Conservation (phyloP, 805 yeast genomes). For the Helenozyma baotianmanensis region DNA sequence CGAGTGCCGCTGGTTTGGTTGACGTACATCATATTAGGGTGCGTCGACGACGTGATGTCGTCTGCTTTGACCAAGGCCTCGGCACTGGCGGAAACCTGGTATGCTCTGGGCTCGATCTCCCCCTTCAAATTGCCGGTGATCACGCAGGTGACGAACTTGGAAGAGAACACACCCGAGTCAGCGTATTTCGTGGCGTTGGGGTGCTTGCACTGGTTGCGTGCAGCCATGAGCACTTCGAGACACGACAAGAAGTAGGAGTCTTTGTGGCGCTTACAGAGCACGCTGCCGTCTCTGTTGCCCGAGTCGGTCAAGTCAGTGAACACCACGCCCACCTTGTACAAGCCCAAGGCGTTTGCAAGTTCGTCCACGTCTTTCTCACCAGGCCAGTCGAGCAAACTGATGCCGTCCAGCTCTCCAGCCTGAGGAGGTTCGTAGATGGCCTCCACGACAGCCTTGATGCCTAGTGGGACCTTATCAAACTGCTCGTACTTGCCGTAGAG, state of each 20-base stretch:
- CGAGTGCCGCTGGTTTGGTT: constrained; percentile 67
- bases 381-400: constrained; percentile 56
- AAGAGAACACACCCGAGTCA: constrained; percentile 63
- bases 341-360: constrained; percentile 55
- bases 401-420: constrained; percentile 78
- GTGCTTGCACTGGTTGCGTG: constrained; percentile 62
- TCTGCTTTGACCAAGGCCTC: constrained; percentile 87
- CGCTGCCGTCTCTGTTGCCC: constrained; percentile 83
- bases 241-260: constrained; percentile 87
- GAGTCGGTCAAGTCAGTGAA: constrained; percentile 89
- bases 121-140: constrained; percentile 84
- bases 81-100: constrained; percentile 84
- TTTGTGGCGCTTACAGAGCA: constrained; percentile 86
- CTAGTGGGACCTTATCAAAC: constrained; percentile 84
- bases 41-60: constrained; percentile 80
- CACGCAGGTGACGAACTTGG: constrained; percentile 91
- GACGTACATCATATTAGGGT: constrained; percentile 81
- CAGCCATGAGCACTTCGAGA: constrained; percentile 81
- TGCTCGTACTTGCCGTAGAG: constrained; percentile 76
- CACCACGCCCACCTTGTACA: constrained; percentile 72
- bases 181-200: constrained; percentile 65
- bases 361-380: constrained; percentile 49
- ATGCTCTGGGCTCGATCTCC: constrained; percentile 85
- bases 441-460: constrained; percentile 90
- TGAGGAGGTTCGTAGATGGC: constrained; percentile 95